Evolutionary conservation across 164 flowering plant species (phyloP).

Genomic region (Kalanchoe fedtschenkoi): DNA sequence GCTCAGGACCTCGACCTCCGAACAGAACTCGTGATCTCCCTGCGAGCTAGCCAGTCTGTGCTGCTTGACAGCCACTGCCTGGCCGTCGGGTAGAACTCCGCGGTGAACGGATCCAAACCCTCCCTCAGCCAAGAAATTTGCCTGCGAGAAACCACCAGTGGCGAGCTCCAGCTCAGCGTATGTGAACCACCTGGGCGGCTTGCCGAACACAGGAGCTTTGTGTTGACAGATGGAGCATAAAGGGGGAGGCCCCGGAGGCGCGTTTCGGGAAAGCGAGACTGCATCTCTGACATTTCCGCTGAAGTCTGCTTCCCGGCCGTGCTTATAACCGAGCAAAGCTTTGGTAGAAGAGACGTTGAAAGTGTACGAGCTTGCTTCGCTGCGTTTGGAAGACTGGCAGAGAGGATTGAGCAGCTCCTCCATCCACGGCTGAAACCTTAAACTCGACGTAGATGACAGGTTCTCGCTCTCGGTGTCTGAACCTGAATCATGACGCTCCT

Average conservation of each 20-base stretch:
- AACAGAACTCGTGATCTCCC: conserved; percentile 32
- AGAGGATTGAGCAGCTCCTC: conserved; percentile 20
- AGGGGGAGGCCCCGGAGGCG: conserved; percentile 28
- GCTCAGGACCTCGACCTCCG: conserved; percentile 37
- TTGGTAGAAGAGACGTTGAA: too few species aligned
- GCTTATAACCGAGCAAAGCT: conserved; percentile 21
- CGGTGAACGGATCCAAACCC: conserved; percentile 32
- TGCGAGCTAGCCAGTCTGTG: conserved; percentile 26
- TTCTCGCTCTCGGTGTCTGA: conserved; percentile 43
- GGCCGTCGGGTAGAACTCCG: conserved; percentile 34
- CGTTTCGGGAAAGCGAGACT: conserved; percentile 22
- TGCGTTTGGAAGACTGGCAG: conserved; percentile 15
- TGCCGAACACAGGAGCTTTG: conserved; percentile 28
- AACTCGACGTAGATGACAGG: conserved; percentile 29
- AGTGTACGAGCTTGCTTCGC: conserved; percentile 18
- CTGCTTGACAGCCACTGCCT: conserved; percentile 38
- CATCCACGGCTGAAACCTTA: conserved; percentile 56
- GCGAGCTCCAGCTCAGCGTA: conserved; percentile 26
- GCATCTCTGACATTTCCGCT: conserved; percentile 30
- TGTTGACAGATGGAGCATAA: conserved; percentile 30
- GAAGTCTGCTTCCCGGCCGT: conserved; percentile 28
- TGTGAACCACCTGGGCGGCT: conserved; percentile 26
- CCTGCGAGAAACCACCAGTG: conserved; percentile 25
- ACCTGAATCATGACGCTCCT: conserved; percentile 20
- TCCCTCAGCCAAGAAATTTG: conserved; percentile 35